Evolutionary conservation across 306 rosid species (phyloP).

Genomic region (Comarum palustre): DNA sequence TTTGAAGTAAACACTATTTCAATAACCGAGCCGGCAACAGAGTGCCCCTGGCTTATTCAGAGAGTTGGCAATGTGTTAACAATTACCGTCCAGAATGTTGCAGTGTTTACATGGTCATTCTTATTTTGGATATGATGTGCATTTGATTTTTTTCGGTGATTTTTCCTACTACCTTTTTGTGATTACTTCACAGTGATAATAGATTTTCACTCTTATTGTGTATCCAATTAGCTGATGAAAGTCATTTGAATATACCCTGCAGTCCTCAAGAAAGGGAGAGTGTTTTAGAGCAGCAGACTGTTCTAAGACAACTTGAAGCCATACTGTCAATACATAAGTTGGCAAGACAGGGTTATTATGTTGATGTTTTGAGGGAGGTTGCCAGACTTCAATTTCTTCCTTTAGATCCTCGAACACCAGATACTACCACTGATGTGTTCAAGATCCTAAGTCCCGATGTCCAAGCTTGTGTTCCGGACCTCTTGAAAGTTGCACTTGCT

Average conservation of each 20-base stretch:
- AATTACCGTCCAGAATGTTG: background rate
- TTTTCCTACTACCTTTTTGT: background rate
- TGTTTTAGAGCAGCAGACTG: constrained; percentile 78
- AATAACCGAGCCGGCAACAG: background rate
- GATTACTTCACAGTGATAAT: background rate
- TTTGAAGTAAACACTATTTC: background rate
- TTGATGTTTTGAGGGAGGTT: constrained; percentile 85
- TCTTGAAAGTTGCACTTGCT: constrained; percentile 80
- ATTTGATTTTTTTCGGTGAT: background rate
- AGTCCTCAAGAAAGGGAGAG: constrained; percentile 85
- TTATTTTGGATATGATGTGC: background rate
- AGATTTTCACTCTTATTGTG: background rate
- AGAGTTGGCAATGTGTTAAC: background rate
- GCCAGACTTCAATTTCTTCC: constrained; percentile 91
- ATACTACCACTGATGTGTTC: constrained; percentile 54
- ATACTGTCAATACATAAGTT: constrained; percentile 78
- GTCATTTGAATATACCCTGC: constrained; percentile 34
- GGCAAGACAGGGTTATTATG: constrained; percentile 65
- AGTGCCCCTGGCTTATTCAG: background rate
- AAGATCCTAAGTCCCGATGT: constrained; percentile 79
- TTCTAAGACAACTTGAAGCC: constrained; percentile 91
- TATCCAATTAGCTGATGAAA: constrained; percentile 9
- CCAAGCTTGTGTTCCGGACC: constrained; percentile 90
- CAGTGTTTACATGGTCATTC: background rate
- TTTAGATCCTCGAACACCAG: constrained; percentile 79